Base-by-base conservation (phyloP, 176 grass and related monocot genomes). In the Themeda triandra region DNA sequence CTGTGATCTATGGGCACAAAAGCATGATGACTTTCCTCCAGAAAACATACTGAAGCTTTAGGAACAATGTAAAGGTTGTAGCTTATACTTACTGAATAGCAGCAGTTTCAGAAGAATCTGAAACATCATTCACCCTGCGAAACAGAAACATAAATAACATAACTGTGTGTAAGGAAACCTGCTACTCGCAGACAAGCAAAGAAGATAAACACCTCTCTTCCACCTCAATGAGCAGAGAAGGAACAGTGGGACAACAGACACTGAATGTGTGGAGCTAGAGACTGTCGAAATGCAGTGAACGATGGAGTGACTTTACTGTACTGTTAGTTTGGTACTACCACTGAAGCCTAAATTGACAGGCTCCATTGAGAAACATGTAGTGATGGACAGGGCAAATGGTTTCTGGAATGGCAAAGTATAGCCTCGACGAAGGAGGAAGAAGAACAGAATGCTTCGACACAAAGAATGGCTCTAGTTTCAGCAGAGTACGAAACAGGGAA, bases 61-160 rank as follows among this genome's bases (percentile, higher is more conserved):
- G n/a, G 13, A 82, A 40, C n/a, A 86, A 71, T 71, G 28, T 58
- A 44, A 56, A 71, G 14, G 19, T 17, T 62, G 23, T 12, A 73
- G 31, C 2, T 56, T 18, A 83, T 76, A 86, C 87, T 37, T 89
- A 98, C 96, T 95, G 87, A 82, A 98, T 75, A 72, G 69, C 75
- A 82, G 93, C 91, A 13, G 93, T 93, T 90, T 98, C 96, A 44
- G 84, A 80, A 48, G 96, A 81, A 89, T 98, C 93, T 54, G 93
- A 79, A 87, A 85, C 85, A 71, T 95, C 93, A 64, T 93, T 92
- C 70, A 98, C 87, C 96, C 96, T 98, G 74, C 8, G 74, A 81
- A 54, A 62, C 51, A 86, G 37, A 85, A 80, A 69, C 73, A 40
- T 36, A 82, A 62, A 25, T 76, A 48, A 63, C 28, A 62, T 73